Conservation (phyloP, 1,284 basidiomycete genomes). For the Baeospora myosura region DNA sequence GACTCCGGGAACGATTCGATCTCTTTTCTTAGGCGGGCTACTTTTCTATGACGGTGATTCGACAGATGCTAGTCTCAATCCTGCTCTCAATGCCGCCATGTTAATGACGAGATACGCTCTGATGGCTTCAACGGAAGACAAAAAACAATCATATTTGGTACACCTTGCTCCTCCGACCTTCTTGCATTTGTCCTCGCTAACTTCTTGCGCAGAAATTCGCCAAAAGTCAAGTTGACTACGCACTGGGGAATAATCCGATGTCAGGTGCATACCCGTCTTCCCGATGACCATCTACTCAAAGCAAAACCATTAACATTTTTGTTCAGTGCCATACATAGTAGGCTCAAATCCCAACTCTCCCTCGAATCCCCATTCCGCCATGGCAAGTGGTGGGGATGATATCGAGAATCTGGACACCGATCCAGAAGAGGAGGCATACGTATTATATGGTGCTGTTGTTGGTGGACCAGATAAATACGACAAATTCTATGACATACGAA, state of each 20-base stretch:
- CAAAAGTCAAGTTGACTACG: constrained; percentile 72
- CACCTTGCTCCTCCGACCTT: constrained; percentile 10
- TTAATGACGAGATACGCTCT: constrained; percentile 71
- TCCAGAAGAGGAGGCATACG: constrained; percentile 64
- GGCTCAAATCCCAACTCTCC: constrained; percentile 87
- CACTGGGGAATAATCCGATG: constrained; percentile 84
- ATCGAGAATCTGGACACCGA: constrained; percentile 64
- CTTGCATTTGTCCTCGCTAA: constrained; percentile 11
- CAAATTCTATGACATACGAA: constrained; percentile 76
- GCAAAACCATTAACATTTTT: constrained; percentile 8
- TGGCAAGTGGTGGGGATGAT: constrained; percentile 76
- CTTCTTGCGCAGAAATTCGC: constrained; percentile 51
- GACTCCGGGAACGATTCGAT: too few species aligned
- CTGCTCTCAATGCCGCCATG: constrained; percentile 81
- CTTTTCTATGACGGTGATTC: constrained; percentile 79
- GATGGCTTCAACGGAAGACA: constrained; percentile 56
- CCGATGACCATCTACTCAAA: not conserved
- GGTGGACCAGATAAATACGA: constrained; percentile 80
- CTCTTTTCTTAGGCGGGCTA: constrained; percentile 58
- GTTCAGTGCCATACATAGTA: constrained; percentile 67
- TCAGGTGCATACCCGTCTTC: constrained; percentile 34
- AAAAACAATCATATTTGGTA: constrained; percentile 57
- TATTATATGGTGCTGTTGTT: constrained; percentile 81
- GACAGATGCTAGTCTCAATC: constrained; percentile 73
- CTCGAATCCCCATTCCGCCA: constrained; percentile 80